phyloP scores from a whole-genome alignment of 495 filamentous ascomycete species.

The Penicillium desertorum region DNA sequence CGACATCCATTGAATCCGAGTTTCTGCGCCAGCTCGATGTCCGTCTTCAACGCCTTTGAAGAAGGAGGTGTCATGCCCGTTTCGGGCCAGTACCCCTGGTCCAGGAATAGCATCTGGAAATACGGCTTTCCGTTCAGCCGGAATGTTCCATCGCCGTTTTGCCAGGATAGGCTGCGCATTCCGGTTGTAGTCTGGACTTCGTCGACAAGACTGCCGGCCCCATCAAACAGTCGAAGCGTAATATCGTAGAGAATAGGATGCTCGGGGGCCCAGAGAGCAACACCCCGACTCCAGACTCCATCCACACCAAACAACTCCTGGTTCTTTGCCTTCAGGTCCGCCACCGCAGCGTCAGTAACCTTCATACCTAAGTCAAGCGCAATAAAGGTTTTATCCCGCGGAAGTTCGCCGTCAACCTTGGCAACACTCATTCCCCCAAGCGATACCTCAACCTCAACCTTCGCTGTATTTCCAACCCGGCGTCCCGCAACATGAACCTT shows the following conservation, averaged over 20 bases:
- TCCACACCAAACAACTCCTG: constrained; percentile 17
- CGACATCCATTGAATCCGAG: constrained; percentile 42
- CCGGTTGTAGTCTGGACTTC: constrained; percentile 35
- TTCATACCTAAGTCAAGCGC: constrained; percentile 28
- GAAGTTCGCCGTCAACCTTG: constrained; percentile 12
- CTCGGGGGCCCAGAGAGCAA: constrained; percentile 41
- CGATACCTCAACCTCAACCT: constrained; percentile 30
- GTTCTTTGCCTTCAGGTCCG: constrained; percentile 12
- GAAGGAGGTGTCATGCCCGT: constrained; percentile 43
- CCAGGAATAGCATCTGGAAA: constrained; percentile 41
- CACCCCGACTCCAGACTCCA: constrained; percentile 29
- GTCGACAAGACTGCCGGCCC: constrained; percentile 22
- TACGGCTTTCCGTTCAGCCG: constrained; percentile 38
- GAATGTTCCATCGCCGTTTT: constrained; percentile 39
- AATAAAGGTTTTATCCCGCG: constrained; percentile 22
- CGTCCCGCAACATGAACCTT: constrained; percentile 26
- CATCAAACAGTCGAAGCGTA: constrained; percentile 28
- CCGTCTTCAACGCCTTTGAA: constrained; percentile 30
- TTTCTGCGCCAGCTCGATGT: constrained; percentile 35
- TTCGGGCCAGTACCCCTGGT: constrained; percentile 43
- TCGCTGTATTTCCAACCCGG: constrained; percentile 9
- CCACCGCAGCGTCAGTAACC: constrained; percentile 6
- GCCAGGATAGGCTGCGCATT: constrained; percentile 40
- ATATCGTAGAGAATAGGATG: constrained; percentile 42
- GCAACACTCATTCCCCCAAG: constrained; percentile 24